A percentile compares a stretch with the other conserved stretches of the same genome.
phyloP scores from a whole-genome alignment of 192 early-diverging fungal species.

The Backusella sp. region DNA sequence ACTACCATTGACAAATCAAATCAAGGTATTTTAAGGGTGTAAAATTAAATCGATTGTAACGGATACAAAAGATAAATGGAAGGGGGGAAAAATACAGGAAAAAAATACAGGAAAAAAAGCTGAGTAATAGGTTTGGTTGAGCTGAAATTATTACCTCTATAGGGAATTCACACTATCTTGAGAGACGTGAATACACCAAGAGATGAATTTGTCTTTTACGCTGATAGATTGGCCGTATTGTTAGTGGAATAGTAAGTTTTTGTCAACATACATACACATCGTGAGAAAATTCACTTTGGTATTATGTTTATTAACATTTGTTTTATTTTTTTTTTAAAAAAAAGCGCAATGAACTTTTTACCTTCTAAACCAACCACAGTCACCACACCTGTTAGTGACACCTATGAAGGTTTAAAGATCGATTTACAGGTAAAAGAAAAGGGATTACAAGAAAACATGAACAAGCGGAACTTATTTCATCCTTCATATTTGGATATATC shows the following conservation, averaged over 20 bases:
- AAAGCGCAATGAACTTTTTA: slow-evolving; percentile 24
- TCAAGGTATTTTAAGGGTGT: slow-evolving; percentile 35
- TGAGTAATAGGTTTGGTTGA: neutral
- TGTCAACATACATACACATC: neutral
- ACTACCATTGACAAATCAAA: slow-evolving; percentile 52
- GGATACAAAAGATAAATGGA: neutral
- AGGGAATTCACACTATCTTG: slow-evolving; percentile 84
- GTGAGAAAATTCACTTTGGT: neutral
- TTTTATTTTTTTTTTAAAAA: neutral
- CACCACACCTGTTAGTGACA: slow-evolving; percentile 18
- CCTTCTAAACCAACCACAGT: slow-evolving; percentile 14
- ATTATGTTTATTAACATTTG: too few relatives aligned
- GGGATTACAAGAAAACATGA: neutral
- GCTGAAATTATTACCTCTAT: neutral
- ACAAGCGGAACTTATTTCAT: neutral
- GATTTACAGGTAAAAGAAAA: slow-evolving; percentile 15
- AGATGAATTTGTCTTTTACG: slow-evolving; percentile 91
- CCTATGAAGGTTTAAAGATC: slow-evolving; percentile 18
- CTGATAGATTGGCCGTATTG: slow-evolving; percentile 87
- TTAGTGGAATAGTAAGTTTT: slow-evolving; percentile 73
- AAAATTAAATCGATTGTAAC: neutral
- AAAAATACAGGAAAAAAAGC: neutral
- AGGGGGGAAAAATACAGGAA: neutral
- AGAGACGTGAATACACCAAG: slow-evolving; percentile 67
- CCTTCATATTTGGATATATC: neutral